Base-by-base conservation (phyloP, 805 yeast species). In the Torulaspora quercuum region DNA sequence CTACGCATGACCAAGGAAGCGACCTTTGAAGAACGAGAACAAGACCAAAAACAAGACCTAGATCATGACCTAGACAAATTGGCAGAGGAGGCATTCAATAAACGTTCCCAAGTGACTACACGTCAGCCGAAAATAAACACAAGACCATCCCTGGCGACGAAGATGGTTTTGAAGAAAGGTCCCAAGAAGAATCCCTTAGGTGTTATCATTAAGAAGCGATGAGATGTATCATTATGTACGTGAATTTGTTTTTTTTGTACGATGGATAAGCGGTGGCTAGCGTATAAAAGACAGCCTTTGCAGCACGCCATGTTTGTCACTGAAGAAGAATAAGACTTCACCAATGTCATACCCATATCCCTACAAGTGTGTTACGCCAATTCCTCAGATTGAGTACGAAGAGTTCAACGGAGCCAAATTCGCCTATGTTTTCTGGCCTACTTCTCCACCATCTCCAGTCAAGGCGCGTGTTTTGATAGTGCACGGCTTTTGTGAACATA, bases 401-500 rank as follows among this genome's bases (percentile, higher is more conserved):
- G 39, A 45, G 16, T 56, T 55, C 37, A 36, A 56, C 34, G 57
- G 53, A 13, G 58, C 59, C 5, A 49, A 46, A 8, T 59, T 59
- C 44, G 56, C 55, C 6, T 50, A 50, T 38, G 45, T 56, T 44
- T 27, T 41, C 17, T 57, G 63, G 61, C 60, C 60, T 7, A 25
- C 36, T n/a, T 20, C 37, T 23, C 21, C 18, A 22, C 21, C 30
- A 10, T 27, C 38, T 1, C 19, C 11, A 0, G 26, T 41, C 16
- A 75, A 70, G 45, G 88, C 82, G 2, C 42, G 41, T 7, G 33
- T 82, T 3, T 38, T 83, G 3, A 68, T 72, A 39, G 75, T 82
- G 3, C 94, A 83, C 58, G 94, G 94, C 0, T 83, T 81, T 57
- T 72, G 76, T 11, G 94, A 83, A 48, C 69, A 68, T 38, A 65